Conservation (phyloP, 164 flowering plant genomes). For the Pachysandra terminalis region DNA sequence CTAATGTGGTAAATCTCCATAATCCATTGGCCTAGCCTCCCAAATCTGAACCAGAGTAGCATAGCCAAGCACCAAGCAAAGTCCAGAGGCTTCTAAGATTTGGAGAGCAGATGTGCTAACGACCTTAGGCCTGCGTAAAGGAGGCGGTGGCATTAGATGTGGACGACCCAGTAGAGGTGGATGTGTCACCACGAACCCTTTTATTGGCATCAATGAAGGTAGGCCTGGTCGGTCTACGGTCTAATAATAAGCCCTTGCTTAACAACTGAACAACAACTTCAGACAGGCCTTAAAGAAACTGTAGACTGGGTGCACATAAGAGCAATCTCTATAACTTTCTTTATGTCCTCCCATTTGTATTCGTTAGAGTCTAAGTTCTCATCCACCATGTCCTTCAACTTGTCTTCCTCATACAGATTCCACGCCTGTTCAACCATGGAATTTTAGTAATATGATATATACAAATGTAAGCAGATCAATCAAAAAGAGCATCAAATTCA, state of each 20-base stretch:
- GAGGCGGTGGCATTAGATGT: constrained; percentile 39
- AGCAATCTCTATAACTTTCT: constrained; percentile 38
- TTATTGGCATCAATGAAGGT: constrained; percentile 23
- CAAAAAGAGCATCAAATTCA: background rate
- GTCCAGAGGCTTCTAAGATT: no score
- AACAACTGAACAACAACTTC: constrained; percentile 33
- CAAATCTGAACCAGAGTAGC: no score
- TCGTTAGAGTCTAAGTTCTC: constrained; percentile 28
- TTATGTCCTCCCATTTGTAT: constrained; percentile 27
- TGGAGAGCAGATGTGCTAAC: constrained; percentile 5
- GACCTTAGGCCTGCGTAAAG: constrained; percentile 14
- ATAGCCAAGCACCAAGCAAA: no score
- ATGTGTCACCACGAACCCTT: constrained; percentile 14
- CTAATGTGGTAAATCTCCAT: no score
- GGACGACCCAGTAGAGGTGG: constrained; percentile 21
- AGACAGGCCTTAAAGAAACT: constrained; percentile 49
- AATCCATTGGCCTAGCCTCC: no score
- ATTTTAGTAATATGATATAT: background rate
- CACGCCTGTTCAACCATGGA: constrained; percentile 28
- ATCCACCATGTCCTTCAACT: constrained; percentile 33
- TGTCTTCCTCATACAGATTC: constrained; percentile 34
- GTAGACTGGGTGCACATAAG: constrained; percentile 41
- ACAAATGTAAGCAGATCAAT: background rate
- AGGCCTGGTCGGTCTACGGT: constrained; percentile 20
- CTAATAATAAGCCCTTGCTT: constrained; percentile 14